Evolutionary conservation across 2,329 filamentous ascomycete genomes (phyloP).

Genomic region (Penicillium glabrum): DNA sequence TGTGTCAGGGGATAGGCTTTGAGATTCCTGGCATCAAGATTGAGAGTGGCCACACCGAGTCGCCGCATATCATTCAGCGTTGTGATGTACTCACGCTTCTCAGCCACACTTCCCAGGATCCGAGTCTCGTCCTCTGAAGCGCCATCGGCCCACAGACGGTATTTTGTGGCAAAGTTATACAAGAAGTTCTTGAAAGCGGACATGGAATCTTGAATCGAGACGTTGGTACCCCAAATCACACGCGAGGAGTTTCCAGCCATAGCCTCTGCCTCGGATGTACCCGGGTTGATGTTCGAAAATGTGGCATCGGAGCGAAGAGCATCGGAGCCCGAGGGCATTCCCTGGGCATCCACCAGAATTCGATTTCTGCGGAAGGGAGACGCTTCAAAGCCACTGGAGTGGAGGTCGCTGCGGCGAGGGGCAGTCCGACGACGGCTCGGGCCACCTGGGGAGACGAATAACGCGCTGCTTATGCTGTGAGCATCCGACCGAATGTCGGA

Average conservation of each 20-base stretch:
- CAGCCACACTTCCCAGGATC: conserved; percentile 65
- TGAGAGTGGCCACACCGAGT: conserved; percentile 78
- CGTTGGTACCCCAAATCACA: conserved; percentile 96
- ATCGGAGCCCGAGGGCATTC: conserved; percentile 55
- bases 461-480: conserved; percentile 77
- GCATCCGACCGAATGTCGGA: conserved; percentile 67
- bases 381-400: conserved; percentile 69
- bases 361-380: conserved; percentile 56
- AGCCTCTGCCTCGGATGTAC: conserved; percentile 86
- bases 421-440: conserved; percentile 52
- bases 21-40: conserved; percentile 83
- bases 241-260: conserved; percentile 79
- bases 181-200: conserved; percentile 88
- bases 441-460: conserved; percentile 71
- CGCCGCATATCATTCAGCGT: conserved; percentile 89
- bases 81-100: conserved; percentile 78
- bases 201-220: conserved; percentile 88
- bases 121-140: conserved; percentile 73
- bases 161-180: conserved; percentile 87
- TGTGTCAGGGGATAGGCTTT: conserved; percentile 89
- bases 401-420: conserved; percentile 78
- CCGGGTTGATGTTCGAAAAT: conserved; percentile 70
- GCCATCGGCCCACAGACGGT: conserved; percentile 89
- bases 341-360: conserved; percentile 65
- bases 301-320: conserved; percentile 59